Base-by-base conservation (phyloP, 2,329 filamentous ascomycete species). In the Rugonectria rugulosa region DNA sequence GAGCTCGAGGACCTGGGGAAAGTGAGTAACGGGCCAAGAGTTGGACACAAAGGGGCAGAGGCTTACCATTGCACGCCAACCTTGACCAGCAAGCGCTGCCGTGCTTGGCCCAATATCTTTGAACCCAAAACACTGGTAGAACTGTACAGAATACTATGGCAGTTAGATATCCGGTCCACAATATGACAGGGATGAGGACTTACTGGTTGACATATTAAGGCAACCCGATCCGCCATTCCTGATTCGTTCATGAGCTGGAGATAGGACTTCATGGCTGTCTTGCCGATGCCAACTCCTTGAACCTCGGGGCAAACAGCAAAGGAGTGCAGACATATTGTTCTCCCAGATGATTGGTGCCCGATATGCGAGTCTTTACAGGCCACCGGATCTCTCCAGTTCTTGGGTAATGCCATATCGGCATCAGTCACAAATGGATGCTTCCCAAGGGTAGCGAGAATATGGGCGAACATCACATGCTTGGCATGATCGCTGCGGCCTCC, bases 321-420 rank as follows among this genome's bases (percentile, higher is more conserved):
- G 1, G 90, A 94, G 74, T 97, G 93, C 44, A 97, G 76, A 51
- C 87, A 91, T 51, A 97, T 81, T 0, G 91, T 96, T 37, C 86
- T 77, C 32, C 92, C 92, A 14, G 79, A 77, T 55, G 91, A 85
- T 64, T 89, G 84, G 72, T 96, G 91, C 26, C 91, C 91, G 9
- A 86, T 68, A 2, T 72, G 69, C 29, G 81, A 77, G 41, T 74
- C 70, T 47, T 77, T 70, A 42, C 54, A 65, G 19, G 62, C 71
- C 51, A 74, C 75, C 43, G 76, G 74, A 43, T 79, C 77, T 57
- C 80, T 77, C 88, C 89, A 94, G 69, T 89, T 82, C 32, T 77
- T 72, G 1, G 92, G 91, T 36, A 88, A 80, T 19, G 80, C 83
- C 91, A 97, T 96, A 61, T 91, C 86, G 6, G 80, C 80, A 67